phyloP scores from a whole-genome alignment of 257 asterid genomes.

The Coffea canephora region DNA sequence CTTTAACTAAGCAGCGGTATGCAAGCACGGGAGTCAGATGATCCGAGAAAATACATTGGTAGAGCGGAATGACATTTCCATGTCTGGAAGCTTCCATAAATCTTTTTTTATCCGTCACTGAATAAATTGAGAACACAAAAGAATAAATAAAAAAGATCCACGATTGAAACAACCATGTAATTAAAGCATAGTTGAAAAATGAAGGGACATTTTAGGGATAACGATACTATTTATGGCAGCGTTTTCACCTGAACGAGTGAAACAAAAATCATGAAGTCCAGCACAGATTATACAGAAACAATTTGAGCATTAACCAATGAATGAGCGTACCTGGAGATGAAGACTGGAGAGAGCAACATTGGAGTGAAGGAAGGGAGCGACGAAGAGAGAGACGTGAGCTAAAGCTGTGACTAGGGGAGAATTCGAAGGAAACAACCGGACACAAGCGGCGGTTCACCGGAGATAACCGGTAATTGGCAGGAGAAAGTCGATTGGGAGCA shows the following conservation, averaged over 20 bases:
- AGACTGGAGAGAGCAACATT: conserved; percentile 39
- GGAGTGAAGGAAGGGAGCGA: conserved; percentile 21
- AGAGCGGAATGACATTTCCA: conserved; percentile 73
- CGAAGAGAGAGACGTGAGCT: conserved; percentile 27
- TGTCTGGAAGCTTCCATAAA: conserved; percentile 59
- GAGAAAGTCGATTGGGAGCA: conserved; percentile 28
- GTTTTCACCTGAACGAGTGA: neutral
- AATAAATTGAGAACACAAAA: neutral
- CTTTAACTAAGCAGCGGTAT: conserved; percentile 86
- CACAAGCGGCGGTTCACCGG: conserved; percentile 19
- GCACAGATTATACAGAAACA: neutral
- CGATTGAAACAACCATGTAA: neutral
- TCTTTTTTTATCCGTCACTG: conserved; percentile 57
- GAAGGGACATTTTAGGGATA: neutral
- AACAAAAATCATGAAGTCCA: neutral
- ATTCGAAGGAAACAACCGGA: conserved; percentile 17
- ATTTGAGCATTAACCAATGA: neutral
- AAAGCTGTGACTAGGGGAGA: conserved; percentile 18
- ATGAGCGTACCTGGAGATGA: conserved; percentile 39
- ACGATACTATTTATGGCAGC: neutral
- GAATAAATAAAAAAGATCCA: neutral
- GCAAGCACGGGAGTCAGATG: conserved; percentile 93
- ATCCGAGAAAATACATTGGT: conserved; percentile 77
- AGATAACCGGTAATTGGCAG: conserved; percentile 8
- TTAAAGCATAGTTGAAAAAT: neutral